Conservation (phyloP, 108 stramenopile genomes). For the Nitzschia palea region DNA sequence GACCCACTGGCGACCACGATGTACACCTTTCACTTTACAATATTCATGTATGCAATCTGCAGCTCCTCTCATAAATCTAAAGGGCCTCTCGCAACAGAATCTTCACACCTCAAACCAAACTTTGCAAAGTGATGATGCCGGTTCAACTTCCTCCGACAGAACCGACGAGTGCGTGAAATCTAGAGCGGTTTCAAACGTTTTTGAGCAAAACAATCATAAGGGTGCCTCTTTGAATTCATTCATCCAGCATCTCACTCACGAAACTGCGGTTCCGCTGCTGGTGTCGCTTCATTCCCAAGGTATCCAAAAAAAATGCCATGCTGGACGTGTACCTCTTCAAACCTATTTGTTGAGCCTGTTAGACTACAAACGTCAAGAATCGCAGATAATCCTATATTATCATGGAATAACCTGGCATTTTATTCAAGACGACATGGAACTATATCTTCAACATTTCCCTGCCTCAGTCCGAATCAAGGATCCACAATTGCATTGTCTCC, state of each 20-base stretch:
- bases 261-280: background rate
- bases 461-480: background rate
- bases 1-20: background rate
- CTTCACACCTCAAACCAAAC: no score
- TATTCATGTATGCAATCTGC: no score
- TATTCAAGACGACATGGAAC: background rate
- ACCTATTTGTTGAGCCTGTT: conserved; percentile 2
- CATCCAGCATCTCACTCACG: no score
- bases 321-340: background rate
- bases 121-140: no score
- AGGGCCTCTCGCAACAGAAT: no score
- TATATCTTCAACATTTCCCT: background rate
- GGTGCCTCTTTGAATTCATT: no score
- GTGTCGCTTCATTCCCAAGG: background rate
- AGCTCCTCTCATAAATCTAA: no score
- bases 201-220: no score
- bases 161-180: no score
- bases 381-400: background rate
- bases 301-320: background rate
- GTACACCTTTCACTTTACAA: no score
- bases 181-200: no score
- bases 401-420: background rate
- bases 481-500: background rate
- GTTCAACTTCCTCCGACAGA: no score
- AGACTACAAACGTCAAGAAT: background rate